Conservation (phyloP, 805 yeast genomes). For the Brettanomyces custersianus region DNA sequence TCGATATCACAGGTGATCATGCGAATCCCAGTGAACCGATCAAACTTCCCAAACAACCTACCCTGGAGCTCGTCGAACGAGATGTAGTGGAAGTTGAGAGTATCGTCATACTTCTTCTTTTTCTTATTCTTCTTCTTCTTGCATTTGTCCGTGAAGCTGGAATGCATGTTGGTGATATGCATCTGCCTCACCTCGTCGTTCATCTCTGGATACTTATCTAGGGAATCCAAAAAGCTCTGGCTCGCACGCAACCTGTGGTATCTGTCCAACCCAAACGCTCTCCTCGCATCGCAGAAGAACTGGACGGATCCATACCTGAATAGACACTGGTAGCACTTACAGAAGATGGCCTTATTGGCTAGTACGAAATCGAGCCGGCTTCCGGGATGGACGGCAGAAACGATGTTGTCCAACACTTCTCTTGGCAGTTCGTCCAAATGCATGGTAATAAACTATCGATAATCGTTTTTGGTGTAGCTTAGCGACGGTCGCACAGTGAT, state of each 20-base stretch:
- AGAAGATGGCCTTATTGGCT: constrained; percentile 11
- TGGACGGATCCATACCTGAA: constrained; percentile 5
- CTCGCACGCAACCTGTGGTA: background rate
- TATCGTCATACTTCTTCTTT: background rate
- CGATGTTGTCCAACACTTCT: constrained; percentile 17
- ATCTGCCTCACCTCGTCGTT: background rate
- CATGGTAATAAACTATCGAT: too few relatives aligned
- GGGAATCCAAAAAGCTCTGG: background rate
- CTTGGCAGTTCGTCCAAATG: constrained; percentile 10
- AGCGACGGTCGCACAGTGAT: too few relatives aligned
- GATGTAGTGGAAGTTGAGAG: background rate
- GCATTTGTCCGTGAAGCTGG: too few relatives aligned
- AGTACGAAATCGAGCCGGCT: constrained; percentile 13
- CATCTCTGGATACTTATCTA: background rate
- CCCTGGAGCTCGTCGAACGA: background rate
- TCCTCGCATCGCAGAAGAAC: background rate
- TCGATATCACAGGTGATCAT: background rate
- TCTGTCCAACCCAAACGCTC: background rate
- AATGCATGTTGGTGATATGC: background rate
- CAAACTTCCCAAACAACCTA: background rate
- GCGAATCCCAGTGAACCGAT: constrained; percentile 3
- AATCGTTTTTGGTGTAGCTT: too few relatives aligned
- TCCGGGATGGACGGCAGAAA: constrained; percentile 6
- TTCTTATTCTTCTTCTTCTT: too few relatives aligned
- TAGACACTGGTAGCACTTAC: constrained; percentile 12